Percentiles rank a stretch among this genome's conserved stretches.
These are phyloP conservation scores for Wickerhamiella shivajii DNA, from an alignment of 805 yeast species.

Conservation along the genomic window DNA sequence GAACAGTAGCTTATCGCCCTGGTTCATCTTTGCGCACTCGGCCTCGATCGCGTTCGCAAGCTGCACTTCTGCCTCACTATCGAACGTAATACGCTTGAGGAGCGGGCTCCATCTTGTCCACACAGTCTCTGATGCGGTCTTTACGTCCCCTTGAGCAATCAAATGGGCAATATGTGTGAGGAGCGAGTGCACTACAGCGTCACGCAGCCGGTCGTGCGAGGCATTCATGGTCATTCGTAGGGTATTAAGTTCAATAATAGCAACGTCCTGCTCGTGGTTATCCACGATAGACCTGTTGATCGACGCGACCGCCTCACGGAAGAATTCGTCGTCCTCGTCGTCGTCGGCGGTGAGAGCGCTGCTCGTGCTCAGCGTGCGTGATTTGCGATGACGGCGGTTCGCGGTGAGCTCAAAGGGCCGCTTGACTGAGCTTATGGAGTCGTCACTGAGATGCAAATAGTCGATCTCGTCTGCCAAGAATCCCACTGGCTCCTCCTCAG, in stretches of 20 bases:
- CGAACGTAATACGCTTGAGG: slow-evolving; percentile 75
- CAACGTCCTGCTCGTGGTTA: slow-evolving; percentile 87
- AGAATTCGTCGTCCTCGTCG: slow-evolving; percentile 64
- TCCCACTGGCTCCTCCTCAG: slow-evolving; percentile 10
- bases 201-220: slow-evolving; percentile 80
- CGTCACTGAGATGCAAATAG: slow-evolving; percentile 23
- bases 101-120: slow-evolving; percentile 71
- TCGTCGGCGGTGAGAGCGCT: slow-evolving; percentile 37
- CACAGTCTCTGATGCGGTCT: slow-evolving; percentile 62
- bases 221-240: slow-evolving; percentile 96
- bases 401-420: slow-evolving; percentile 10
- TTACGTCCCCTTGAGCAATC: slow-evolving; percentile 59
- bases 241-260: slow-evolving; percentile 81
- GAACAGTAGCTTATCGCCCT: slow-evolving; percentile 33
- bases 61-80: slow-evolving; percentile 61
- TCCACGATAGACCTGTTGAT: slow-evolving; percentile 83
- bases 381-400: slow-evolving; percentile 7
- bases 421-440: slow-evolving; percentile 19
- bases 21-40: slow-evolving; percentile 29
- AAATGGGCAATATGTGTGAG: slow-evolving; percentile 55
- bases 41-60: slow-evolving; percentile 36
- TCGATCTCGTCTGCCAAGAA: slow-evolving; percentile 17
- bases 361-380: slow-evolving; percentile 15
- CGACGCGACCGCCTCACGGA: slow-evolving; percentile 83
- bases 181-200: slow-evolving; percentile 64